A percentile compares a stretch with the other conserved stretches of the same genome.
These are phyloP conservation scores for Nicotiana paniculata DNA, from an alignment of 257 asterid species.

Conservation along the genomic window DNA sequence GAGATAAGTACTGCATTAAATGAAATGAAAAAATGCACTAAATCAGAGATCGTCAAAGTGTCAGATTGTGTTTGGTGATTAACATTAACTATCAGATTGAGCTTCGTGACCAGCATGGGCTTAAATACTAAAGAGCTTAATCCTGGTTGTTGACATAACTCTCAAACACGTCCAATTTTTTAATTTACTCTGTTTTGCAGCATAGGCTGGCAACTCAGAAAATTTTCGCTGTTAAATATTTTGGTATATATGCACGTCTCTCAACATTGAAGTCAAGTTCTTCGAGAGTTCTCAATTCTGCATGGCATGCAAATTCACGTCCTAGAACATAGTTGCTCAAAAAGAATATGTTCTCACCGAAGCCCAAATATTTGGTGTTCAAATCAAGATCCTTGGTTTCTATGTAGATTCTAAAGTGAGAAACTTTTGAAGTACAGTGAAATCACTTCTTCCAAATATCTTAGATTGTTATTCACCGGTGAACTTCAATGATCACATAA, in stretches of 20 bases:
- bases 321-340: not conserved
- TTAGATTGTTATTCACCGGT: not conserved
- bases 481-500: not conserved
- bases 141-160: not conserved
- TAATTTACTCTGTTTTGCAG: not conserved
- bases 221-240: not conserved
- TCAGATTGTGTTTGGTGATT: not conserved
- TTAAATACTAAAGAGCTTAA: not conserved
- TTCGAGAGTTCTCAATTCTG: not conserved
- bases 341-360: not conserved
- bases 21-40: not conserved
- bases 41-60: not conserved
- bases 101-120: not conserved
- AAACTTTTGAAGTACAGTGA: not conserved
- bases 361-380: not conserved
- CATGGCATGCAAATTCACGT: not conserved
- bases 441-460: constrained; percentile 1
- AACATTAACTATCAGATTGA: not conserved
- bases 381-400: not conserved
- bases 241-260: not conserved
- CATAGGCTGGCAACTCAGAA: not conserved
- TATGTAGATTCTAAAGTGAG: not conserved
- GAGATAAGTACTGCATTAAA: not conserved
- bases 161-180: not conserved
- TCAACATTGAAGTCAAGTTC: constrained; percentile 2